These are phyloP conservation scores for Blepharisma undulans DNA, from an alignment of 169 alveolate genomes.

Conservation along the genomic window DNA sequence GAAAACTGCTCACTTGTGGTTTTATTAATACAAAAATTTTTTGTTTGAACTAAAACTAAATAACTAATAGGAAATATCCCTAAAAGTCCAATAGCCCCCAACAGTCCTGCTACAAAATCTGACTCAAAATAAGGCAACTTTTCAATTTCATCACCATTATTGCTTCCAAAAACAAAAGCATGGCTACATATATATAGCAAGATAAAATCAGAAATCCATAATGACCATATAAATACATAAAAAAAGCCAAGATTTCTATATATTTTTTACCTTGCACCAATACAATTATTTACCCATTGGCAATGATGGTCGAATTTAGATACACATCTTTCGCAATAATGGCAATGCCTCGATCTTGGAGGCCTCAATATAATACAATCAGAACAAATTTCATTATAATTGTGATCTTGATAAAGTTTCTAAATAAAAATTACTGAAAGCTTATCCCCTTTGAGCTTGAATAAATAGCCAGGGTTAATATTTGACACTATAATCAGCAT, in stretches of 20 bases:
- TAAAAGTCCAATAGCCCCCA: neutral
- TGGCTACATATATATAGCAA: neutral
- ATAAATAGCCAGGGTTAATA: conserved; percentile 37
- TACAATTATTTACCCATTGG: conserved; percentile 93
- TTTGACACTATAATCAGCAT: neutral
- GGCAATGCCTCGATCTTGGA: conserved; percentile 93
- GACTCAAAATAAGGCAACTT: neutral
- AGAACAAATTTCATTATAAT: conserved; percentile 55
- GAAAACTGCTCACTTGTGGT: conserved; percentile 42
- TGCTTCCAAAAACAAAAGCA: neutral
- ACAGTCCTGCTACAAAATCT: neutral
- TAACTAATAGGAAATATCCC: conserved; percentile 7
- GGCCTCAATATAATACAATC: conserved; percentile 83
- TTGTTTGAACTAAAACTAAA: conserved; percentile 2
- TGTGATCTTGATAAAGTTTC: conserved; percentile 42
- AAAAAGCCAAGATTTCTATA: conserved; percentile 75
- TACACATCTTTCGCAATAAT: conserved; percentile 91
- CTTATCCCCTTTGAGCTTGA: neutral
- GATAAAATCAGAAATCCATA: neutral
- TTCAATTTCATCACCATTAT: neutral
- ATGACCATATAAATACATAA: conserved; percentile 49
- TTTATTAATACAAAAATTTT: conserved; percentile 5
- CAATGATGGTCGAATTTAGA: conserved; percentile 95
- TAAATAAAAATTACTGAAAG: conserved; percentile 29
- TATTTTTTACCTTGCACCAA: conserved; percentile 84